Evolutionary conservation across 208 protist genomes (phyloP), one percentile per base, ranked within the genome.

Genomic region (Spongospora subterranea): DNA sequence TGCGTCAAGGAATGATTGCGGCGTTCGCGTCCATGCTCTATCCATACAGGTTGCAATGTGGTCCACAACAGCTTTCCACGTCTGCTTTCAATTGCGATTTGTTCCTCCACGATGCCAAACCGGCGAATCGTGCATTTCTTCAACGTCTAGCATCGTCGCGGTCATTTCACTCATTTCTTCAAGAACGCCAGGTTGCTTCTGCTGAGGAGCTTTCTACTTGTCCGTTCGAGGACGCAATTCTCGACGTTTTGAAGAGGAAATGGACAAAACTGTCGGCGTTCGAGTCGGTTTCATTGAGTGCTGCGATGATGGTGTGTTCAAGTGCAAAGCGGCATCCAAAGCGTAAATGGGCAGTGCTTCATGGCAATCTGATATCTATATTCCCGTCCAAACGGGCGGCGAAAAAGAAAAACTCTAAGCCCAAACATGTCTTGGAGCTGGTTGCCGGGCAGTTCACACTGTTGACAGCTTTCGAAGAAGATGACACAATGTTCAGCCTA

Each of bases 11-110:
- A 29, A 32, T 65, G 20, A 29, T 65, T 29, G 54, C 17, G 20
- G 29, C 54, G 54, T 65, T 65, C 54, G 54, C 54, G 54, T 65
- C 54, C 17, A 65, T 65, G 54, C 54, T 65, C 20, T 65, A 65
- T 29, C 54, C 17, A 29, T 65, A 65, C 54, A 65, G 54, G 54
- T 65, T 65, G 54, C 54, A 65, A 29, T 65, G 54, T 17, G 54
- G 29, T 65, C 54, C 54, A 29, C 29, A 32, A 29, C 29, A 17
- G 54, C 54, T 32, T 32, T 65, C 54, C 54, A 17, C 54, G 29
- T 17, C 54, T 29, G 17, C 29, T 29, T 65, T 65, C 54, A 65
- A 65, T 29, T 17, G 20, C 54, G 17, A 17, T 29, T 17, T 65
- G 54, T 65, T 65, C 54, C 20, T 65, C 54, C 54, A 65, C 20